Base-by-base conservation (phyloP, 192 early-diverging fungal species). In the Coemansia sp. region DNA sequence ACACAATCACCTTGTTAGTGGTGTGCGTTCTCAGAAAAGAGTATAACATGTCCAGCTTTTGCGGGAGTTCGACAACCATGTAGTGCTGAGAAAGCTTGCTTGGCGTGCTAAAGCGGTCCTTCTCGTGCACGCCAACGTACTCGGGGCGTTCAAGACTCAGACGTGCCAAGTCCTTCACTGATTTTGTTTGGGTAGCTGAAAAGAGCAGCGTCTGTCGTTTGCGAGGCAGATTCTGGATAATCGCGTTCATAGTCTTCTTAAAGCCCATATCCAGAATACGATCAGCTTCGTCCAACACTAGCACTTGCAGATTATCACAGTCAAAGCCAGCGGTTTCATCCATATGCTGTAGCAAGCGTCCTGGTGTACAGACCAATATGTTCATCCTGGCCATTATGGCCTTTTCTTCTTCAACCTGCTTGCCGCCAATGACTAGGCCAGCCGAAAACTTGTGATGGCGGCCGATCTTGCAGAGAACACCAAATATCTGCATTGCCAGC, bases 171-270 rank as follows among this genome's bases (percentile, higher is more conserved):
- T 99, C 97, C 69, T 89, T 91, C 30, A 99, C 93, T 26, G 91
- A 92, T 53, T 95, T 94, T 14, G 97, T 98, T 83, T 98, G 95
- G 9, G 97, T 99, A 5, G 97, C 97, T 38, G 95, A 97, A 60
- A 99, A 99, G 50, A 99, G 74, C 64, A 98, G 82, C 2, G 97
- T 99, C 65, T 96, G 94, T 26, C 97, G 82, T 26, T 91, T 76
- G 27, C 70, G 84, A 16, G 95, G 94, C 71, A 99, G 69, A 60
- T 92, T 92, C 52, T 84, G 88, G 12, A 94, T 79, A 55, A 94
- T 91, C 19, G 92, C 92, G 63, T 94, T 94, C 55, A 94, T 69
- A 1, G 86, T 87, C 49, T 88, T 88, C 54, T 88, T 85, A 73
- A 94, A 94, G n/a, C 92, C 92, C 84, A 92, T 84, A 69, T 94